Base-by-base conservation (phyloP, 176 grass and related monocot genomes). In the Microstegium vimineum region DNA sequence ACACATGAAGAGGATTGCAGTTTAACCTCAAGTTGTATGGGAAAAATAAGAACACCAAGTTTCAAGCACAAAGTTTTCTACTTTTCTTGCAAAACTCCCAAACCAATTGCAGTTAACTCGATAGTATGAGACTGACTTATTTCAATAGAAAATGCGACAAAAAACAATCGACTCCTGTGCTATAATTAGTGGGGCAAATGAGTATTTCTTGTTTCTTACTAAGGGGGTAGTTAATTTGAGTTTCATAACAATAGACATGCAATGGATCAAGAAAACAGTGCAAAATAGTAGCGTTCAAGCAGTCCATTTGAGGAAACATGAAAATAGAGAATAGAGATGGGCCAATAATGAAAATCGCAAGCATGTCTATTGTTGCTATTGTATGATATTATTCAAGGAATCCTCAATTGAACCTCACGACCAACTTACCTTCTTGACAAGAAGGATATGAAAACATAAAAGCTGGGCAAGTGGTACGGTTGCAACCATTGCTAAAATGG, bases 391-490 rank as follows among this genome's bases (percentile, higher is more conserved):
- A n/a, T 75, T 66, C 12, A 81, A 56, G 81, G 47, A 3, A n/a
- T 75, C 5, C 51, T 59, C 3, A 27, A 22, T 79, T 52, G 31
- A 62, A 69, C 22, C 16, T 40, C 70, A 32, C 83, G 49, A 81
- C 49, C 42, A 69, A 79, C 65, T 84, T 64, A 84, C 92, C 84
- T 91, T 94, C 76, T 94, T 94, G 68, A 94, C 90, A 62, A 94
- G 78, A 71, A 94, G 92, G 82, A 94, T 78, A 57, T 94, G 92
- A 78, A 94, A 91, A 81, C 90, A 94, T 52, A 94, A 85, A 82
- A 94, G 92, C 67, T 94, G 92, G 22, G 87, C 82, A 43, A 94
- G 75, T 66, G 95, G 95, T 82, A 98, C n/a, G 66, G 95, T 95
- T 2, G 90, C 95, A 66, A 98, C 71, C 95, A 98, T 93, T 60